phyloP scores from a whole-genome alignment of 768 basidiomycete species.

The Hypsizygus marmoreus region DNA sequence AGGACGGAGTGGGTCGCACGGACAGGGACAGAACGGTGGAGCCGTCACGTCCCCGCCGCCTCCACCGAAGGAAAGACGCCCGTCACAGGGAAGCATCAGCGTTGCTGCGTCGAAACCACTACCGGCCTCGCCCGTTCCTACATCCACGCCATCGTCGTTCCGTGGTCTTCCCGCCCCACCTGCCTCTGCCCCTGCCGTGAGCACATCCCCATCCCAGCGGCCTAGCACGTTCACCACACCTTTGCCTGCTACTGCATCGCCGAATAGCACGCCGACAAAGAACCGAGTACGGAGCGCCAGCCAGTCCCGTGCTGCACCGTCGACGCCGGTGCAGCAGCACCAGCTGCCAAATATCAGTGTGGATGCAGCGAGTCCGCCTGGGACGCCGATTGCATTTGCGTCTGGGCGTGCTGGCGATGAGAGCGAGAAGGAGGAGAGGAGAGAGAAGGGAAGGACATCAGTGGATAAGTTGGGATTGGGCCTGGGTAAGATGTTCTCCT shows the following conservation, averaged over 20 bases:
- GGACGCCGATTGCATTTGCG: slow-evolving; percentile 29
- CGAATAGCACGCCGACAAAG: slow-evolving; percentile 8
- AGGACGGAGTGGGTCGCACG: slow-evolving; percentile 6
- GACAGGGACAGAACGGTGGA: slow-evolving; percentile 5
- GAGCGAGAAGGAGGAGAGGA: slow-evolving; percentile 44
- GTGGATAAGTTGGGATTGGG: slow-evolving; percentile 82
- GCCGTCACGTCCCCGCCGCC: slow-evolving; percentile 11
- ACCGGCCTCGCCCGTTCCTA: slow-evolving; percentile 26
- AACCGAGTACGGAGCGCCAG: too few species aligned
- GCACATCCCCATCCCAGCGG: too few species aligned
- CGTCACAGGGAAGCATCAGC: slow-evolving; percentile 22
- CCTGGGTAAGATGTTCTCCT: slow-evolving; percentile 76
- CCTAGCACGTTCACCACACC: neutral
- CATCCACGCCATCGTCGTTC: neutral
- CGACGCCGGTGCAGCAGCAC: too few species aligned
- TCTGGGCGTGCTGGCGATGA: slow-evolving; percentile 10
- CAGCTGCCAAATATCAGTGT: slow-evolving; percentile 35
- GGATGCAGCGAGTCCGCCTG: slow-evolving; percentile 39
- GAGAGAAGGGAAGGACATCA: slow-evolving; percentile 66
- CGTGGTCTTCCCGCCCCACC: neutral
- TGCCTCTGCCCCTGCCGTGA: too few species aligned
- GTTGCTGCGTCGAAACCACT: slow-evolving; percentile 30
- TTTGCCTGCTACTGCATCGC: neutral
- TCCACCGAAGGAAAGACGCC: slow-evolving; percentile 31
- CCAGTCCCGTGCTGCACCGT: too few species aligned